Evolutionary conservation across 176 grass and related monocot species (phyloP), one percentile per base, ranked within the genome.

Genomic region (Themeda triandra): DNA sequence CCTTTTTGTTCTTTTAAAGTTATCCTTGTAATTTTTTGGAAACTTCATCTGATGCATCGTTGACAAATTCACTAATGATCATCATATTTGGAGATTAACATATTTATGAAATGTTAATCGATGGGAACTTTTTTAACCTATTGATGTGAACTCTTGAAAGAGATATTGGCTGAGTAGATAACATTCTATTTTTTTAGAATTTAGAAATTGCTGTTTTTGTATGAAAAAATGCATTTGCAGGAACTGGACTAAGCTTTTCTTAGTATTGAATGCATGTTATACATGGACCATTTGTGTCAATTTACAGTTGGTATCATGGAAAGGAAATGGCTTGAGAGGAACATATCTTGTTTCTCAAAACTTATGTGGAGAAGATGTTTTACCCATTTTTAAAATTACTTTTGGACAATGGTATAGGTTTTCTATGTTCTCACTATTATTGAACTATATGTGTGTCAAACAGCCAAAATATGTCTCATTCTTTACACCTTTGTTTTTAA

Each of bases 21-120:
- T 66, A 64, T 80, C 63, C 60, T 70, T 74, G 24, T 49, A 69
- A n/a, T 25, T 5, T 62, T 64, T 25, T 56, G 25, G 42, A 86
- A 70, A 66, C 75, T 84, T 84, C 9, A 53, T 73, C 48, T 58
- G 24, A 75, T 82, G 24, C 3, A 70, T 71, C 59, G 41, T 71
- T 37, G 45, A 27, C 42, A 67, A 33, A 65, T 74, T 19, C 19
- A 63, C 19, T 9, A 37, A 33, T 18, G 49, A 21, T 41, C 35
- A 56, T 53, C 18, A 29, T 25, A 56, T 68, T 2, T 67, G n/a
- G 23, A 54, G 24, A 41, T 75, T 18, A 66, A 18, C 15, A 53
- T 15, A 84, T 76, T 24, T 49, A 46, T 36, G 78, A 33, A 69
- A 67, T 37, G 2, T 64, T 86, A 74, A 73, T 30, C 30, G 31